Percentiles rank a stretch among this genome's conserved stretches.
phyloP scores from a whole-genome alignment of 1,284 basidiomycete species.

The Peniophora sp. region DNA sequence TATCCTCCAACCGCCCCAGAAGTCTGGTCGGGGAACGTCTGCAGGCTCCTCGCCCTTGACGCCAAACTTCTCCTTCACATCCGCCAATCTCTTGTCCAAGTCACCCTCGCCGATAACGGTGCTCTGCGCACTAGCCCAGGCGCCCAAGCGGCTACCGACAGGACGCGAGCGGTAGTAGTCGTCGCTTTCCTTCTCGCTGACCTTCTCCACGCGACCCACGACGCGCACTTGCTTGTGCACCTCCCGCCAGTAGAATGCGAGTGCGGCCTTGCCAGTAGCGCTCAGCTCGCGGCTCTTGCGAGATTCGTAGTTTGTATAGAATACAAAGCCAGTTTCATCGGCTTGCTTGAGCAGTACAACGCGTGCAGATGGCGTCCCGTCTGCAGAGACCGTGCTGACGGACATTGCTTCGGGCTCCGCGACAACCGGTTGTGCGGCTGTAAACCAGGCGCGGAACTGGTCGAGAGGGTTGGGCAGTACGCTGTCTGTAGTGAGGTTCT shows the following conservation, averaged over 20 bases:
- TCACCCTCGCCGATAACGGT: conserved; percentile 65
- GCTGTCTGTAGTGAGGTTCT: conserved; percentile 47
- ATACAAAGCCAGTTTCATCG: conserved; percentile 82
- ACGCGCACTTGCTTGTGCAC: conserved; percentile 79
- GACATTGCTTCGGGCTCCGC: conserved; percentile 86
- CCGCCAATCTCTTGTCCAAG: conserved; percentile 55
- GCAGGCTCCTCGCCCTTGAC: conserved; percentile 31
- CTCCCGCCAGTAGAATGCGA: conserved; percentile 91
- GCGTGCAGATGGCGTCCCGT: conserved; percentile 78
- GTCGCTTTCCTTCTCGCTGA: conserved; percentile 64
- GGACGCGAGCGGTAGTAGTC: conserved; percentile 85
- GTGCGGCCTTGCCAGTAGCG: conserved; percentile 71
- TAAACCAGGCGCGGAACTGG: conserved; percentile 85
- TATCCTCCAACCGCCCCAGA: conserved; percentile 96
- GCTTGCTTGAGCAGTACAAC: conserved; percentile 91
- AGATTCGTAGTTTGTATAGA: conserved; percentile 95
- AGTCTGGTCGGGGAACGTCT: conserved; percentile 76
- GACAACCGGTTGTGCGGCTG: conserved; percentile 52
- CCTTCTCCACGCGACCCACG: conserved; percentile 77
- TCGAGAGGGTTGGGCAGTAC: conserved; percentile 65
- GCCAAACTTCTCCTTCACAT: conserved; percentile 55
- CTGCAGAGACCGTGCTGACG: conserved; percentile 68
- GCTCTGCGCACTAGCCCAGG: conserved; percentile 91
- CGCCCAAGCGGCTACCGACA: conserved; percentile 79
- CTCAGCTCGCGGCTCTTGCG: conserved; percentile 82